Percentiles rank a stretch among this genome's conserved stretches.
Evolutionary conservation across 1,284 basidiomycete species (phyloP).

Genomic region (Xerocomus amazonicus): DNA sequence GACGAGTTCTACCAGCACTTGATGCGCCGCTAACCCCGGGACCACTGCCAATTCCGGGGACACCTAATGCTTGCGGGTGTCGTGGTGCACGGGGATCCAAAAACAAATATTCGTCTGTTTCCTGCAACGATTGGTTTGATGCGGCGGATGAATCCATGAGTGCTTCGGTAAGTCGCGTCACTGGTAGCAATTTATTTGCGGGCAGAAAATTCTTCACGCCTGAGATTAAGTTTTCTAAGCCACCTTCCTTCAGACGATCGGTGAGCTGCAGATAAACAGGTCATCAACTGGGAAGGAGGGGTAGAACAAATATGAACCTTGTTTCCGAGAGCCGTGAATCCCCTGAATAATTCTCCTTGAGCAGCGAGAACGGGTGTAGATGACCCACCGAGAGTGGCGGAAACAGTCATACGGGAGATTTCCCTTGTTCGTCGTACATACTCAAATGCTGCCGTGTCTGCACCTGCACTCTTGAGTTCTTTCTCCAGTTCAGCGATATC

Average conservation of each 20-base stretch:
- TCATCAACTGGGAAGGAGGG: constrained; percentile 8
- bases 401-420: constrained; percentile 86
- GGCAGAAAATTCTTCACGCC: constrained; percentile 99
- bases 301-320: constrained; percentile 50
- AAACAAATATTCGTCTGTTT: constrained; percentile 95
- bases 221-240: constrained; percentile 92
- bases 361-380: constrained; percentile 76
- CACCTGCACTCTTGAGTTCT: constrained; percentile 78
- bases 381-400: constrained; percentile 56
- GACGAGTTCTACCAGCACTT: constrained; percentile 49
- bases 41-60: constrained; percentile 47
- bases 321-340: constrained; percentile 91
- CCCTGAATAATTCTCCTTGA: constrained; percentile 80
- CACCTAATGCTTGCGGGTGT: constrained; percentile 50
- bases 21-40: constrained; percentile 36
- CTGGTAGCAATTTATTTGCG: constrained; percentile 88
- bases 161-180: constrained; percentile 91
- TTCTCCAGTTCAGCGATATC: constrained; percentile 87
- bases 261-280: constrained; percentile 58
- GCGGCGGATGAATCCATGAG: constrained; percentile 95
- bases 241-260: constrained; percentile 90
- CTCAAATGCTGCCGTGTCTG: constrained; percentile 82
- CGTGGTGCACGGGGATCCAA: constrained; percentile 86
- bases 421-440: constrained; percentile 93
- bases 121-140: constrained; percentile 88